phyloP scores from a whole-genome alignment of 768 basidiomycete species.

The Rhizopogon salebrosus region DNA sequence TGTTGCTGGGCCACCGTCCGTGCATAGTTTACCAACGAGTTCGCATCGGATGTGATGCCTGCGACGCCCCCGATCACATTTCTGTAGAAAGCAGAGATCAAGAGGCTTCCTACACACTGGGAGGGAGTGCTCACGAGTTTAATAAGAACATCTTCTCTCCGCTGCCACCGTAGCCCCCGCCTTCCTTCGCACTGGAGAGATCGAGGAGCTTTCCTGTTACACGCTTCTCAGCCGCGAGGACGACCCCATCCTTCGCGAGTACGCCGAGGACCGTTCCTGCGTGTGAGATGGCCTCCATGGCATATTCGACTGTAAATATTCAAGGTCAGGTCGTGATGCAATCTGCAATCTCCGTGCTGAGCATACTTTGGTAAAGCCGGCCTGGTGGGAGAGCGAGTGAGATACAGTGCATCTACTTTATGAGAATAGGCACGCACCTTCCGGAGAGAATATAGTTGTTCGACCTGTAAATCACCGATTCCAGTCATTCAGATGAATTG shows the following conservation, averaged over 20 bases:
- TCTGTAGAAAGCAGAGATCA: slow-evolving; percentile 34
- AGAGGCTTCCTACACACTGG: not conserved
- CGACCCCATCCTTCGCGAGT: slow-evolving; percentile 85
- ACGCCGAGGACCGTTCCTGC: slow-evolving; percentile 93
- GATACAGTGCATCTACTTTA: slow-evolving; percentile 6
- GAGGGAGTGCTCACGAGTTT: slow-evolving; percentile 61
- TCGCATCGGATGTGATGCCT: slow-evolving; percentile 94
- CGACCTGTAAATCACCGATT: slow-evolving; percentile 52
- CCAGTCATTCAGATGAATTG: slow-evolving; percentile 8
- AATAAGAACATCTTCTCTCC: slow-evolving; percentile 97
- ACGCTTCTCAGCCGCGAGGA: slow-evolving; percentile 94
- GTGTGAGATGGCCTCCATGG: slow-evolving; percentile 98
- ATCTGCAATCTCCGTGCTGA: not conserved
- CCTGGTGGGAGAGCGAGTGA: slow-evolving; percentile 42
- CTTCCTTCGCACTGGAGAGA: slow-evolving; percentile 78
- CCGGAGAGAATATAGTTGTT: slow-evolving; percentile 98
- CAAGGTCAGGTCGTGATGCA: not conserved
- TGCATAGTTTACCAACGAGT: slow-evolving; percentile 93
- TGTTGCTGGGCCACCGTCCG: slow-evolving; percentile 88
- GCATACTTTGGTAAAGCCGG: slow-evolving; percentile 92
- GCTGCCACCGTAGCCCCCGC: slow-evolving; percentile 83
- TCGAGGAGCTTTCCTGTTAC: slow-evolving; percentile 97
- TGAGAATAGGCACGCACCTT: slow-evolving; percentile 50
- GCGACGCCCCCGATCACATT: slow-evolving; percentile 96
- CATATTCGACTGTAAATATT: slow-evolving; percentile 82